Conservation (phyloP, 768 basidiomycete species). For the Mycena polygramma region DNA sequence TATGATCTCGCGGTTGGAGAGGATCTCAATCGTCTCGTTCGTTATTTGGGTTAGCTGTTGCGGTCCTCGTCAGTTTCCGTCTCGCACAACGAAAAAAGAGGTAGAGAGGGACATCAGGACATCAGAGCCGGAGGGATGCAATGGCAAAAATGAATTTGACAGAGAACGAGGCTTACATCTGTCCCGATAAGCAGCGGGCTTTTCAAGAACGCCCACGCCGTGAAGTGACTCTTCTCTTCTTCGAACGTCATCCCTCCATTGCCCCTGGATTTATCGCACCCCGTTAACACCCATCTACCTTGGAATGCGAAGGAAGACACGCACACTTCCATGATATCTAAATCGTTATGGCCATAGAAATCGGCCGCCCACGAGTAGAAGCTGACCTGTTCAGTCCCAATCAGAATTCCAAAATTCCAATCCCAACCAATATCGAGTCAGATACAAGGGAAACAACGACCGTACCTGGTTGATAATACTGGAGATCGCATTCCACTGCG, state of each 20-base stretch:
- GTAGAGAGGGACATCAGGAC: background rate
- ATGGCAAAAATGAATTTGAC: background rate
- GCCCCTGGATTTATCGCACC: slow-evolving; percentile 64
- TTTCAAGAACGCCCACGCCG: slow-evolving; percentile 80
- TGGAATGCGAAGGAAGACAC: slow-evolving; percentile 3
- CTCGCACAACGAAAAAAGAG: too few relatives aligned
- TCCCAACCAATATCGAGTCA: slow-evolving; percentile 41
- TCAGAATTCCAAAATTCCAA: too few relatives aligned
- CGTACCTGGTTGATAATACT: too few relatives aligned
- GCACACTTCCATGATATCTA: slow-evolving; percentile 67
- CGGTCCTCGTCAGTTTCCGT: background rate
- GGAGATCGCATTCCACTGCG: too few relatives aligned
- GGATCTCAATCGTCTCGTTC: slow-evolving; percentile 63
- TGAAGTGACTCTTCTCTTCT: slow-evolving; percentile 78
- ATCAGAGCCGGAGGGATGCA: slow-evolving; percentile 51
- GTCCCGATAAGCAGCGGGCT: slow-evolving; percentile 69
- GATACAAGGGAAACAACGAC: too few relatives aligned
- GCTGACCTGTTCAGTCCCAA: slow-evolving; percentile 61
- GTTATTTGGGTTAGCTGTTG: slow-evolving; percentile 63
- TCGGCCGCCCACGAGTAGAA: slow-evolving; percentile 73
- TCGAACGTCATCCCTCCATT: slow-evolving; percentile 73
- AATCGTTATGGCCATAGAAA: slow-evolving; percentile 77
- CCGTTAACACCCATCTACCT: background rate
- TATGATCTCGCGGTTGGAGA: slow-evolving; percentile 74
- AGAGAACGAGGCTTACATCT: slow-evolving; percentile 28